A percentile compares a stretch with the other conserved stretches of the same genome.
Conservation (phyloP, 1,139 yeast genomes). For the Candida sp. region DNA sequence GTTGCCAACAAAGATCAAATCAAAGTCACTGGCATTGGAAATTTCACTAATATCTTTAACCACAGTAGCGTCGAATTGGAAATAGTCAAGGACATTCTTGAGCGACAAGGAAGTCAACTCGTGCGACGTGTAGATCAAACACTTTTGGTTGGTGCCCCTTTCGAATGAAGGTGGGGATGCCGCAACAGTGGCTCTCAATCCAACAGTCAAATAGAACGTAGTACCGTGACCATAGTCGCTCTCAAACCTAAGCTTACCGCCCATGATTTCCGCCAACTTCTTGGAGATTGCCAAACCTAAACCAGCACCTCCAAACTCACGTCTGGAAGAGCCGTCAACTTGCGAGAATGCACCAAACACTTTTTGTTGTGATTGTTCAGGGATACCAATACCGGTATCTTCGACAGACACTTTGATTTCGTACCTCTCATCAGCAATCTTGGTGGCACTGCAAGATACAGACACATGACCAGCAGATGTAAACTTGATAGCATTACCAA, state of each 20-base stretch:
- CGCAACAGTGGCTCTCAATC: conserved; percentile 23
- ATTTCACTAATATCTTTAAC: not conserved
- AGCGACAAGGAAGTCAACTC: conserved; percentile 37
- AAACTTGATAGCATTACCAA: conserved; percentile 63
- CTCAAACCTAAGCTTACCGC: conserved; percentile 56
- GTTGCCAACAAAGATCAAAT: conserved; percentile 23
- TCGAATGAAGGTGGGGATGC: conserved; percentile 18
- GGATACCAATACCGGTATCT: conserved; percentile 70
- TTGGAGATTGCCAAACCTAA: conserved; percentile 64
- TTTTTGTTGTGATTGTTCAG: conserved; percentile 48
- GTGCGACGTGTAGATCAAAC: conserved; percentile 39
- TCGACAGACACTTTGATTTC: conserved; percentile 47
- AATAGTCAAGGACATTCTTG: conserved; percentile 26
- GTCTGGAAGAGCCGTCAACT: conserved; percentile 61
- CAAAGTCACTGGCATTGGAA: not conserved
- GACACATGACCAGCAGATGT: conserved; percentile 52
- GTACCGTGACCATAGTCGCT: conserved; percentile 58
- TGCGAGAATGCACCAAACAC: conserved; percentile 65
- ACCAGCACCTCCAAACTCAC: conserved; percentile 66
- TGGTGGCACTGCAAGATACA: conserved; percentile 38
- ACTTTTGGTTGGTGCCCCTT: conserved; percentile 20
- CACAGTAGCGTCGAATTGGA: conserved; percentile 35
- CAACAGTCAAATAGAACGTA: conserved; percentile 42
- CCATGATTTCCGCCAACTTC: conserved; percentile 62
- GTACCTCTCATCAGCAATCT: conserved; percentile 35